phyloP scores from a whole-genome alignment of 2,329 filamentous ascomycete species.

The Alternaria sp. region DNA sequence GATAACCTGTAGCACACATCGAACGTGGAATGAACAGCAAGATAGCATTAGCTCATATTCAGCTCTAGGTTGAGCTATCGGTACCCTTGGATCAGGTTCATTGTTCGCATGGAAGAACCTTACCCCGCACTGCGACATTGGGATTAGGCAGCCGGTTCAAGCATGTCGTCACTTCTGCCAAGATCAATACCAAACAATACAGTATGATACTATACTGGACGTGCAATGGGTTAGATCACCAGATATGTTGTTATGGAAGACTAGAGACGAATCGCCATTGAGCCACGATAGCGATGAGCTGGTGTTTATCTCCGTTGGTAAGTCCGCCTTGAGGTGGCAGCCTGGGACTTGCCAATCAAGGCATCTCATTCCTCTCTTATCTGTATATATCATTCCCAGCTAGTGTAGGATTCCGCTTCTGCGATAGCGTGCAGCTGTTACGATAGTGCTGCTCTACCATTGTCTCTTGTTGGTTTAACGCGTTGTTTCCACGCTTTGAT shows the following conservation, averaged over 20 bases:
- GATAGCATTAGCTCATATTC: too few relatives aligned
- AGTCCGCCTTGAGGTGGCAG: not conserved
- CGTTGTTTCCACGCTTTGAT: not conserved
- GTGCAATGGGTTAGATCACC: fast-evolving
- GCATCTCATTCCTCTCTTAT: not conserved
- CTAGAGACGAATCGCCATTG: not conserved
- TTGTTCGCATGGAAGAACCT: too few relatives aligned
- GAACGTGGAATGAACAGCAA: too few relatives aligned
- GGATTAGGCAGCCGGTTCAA: not conserved
- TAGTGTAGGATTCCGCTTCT: not conserved
- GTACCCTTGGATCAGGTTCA: too few relatives aligned
- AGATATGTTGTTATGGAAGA: not conserved
- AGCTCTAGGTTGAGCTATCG: too few relatives aligned
- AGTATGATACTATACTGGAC: not conserved
- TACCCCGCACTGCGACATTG: not conserved
- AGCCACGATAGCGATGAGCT: not conserved
- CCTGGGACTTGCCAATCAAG: not conserved
- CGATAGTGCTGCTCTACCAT: not conserved
- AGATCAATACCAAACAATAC: not conserved
- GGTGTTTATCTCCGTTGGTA: not conserved
- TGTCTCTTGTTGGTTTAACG: not conserved
- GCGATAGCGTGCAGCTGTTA: not conserved
- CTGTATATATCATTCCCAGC: not conserved
- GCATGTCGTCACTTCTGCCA: not conserved
- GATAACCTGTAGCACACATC: too few relatives aligned